These are phyloP conservation scores for Fomitopsis palustris DNA, from an alignment of 1,284 basidiomycete genomes.

Conservation along the genomic window DNA sequence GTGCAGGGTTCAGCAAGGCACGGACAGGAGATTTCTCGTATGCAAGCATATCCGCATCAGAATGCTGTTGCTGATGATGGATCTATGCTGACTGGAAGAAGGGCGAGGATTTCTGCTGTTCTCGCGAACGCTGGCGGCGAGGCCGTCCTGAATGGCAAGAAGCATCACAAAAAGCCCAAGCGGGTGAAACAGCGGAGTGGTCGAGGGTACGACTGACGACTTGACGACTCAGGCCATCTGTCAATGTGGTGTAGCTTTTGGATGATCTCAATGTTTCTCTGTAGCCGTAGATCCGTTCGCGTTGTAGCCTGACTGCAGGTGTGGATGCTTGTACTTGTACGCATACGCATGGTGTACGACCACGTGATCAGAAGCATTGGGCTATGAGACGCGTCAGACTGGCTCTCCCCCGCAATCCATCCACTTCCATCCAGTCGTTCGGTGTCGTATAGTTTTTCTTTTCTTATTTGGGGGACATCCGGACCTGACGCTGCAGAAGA, in stretches of 20 bases:
- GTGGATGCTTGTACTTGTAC: no score
- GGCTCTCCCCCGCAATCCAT: no score
- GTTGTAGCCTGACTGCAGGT: no score
- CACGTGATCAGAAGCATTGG: no score
- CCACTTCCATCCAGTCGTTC: no score
- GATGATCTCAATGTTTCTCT: neutral
- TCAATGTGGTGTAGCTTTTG: neutral
- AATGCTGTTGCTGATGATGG: slow-evolving; percentile 77
- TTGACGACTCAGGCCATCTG: neutral
- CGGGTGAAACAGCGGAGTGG: slow-evolving; percentile 87
- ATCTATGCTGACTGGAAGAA: slow-evolving; percentile 46
- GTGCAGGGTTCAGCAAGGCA: slow-evolving; percentile 58
- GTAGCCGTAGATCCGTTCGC: neutral
- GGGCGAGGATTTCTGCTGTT: slow-evolving; percentile 44
- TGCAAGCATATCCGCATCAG: slow-evolving; percentile 77
- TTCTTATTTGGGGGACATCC: no score
- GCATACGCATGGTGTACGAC: no score
- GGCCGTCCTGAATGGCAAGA: slow-evolving; percentile 55
- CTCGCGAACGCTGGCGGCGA: slow-evolving; percentile 42
- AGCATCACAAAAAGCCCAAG: slow-evolving; percentile 86
- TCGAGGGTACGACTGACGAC: slow-evolving; percentile 75
- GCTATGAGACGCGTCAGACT: no score
- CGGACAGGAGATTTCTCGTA: slow-evolving; percentile 61
- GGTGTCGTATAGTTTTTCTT: no score
- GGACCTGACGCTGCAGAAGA: neutral